These are phyloP conservation scores for Eucalyptus polybractea DNA, from an alignment of 345 rosid species.

Conservation along the genomic window DNA sequence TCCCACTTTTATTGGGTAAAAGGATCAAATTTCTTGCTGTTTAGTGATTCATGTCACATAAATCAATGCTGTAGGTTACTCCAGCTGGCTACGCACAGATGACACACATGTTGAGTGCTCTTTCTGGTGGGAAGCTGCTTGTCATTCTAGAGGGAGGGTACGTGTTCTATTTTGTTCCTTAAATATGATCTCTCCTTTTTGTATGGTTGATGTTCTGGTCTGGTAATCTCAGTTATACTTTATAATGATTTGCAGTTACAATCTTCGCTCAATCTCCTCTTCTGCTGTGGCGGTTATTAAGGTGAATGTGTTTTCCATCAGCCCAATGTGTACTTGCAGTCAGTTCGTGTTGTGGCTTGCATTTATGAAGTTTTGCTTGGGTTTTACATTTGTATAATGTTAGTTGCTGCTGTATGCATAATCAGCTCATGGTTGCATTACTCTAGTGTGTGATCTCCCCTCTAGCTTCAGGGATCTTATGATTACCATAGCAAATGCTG, in stretches of 20 bases:
- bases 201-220: neutral
- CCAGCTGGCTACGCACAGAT: slow-evolving; percentile 84
- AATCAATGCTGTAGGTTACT: slow-evolving; percentile 38
- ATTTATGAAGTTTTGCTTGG: neutral
- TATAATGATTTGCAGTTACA: slow-evolving; percentile 54
- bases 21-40: neutral
- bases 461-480: neutral
- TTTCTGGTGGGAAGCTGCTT: slow-evolving; percentile 76
- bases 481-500: neutral
- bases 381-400: neutral
- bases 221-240: neutral
- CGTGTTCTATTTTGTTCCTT: neutral
- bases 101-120: slow-evolving; percentile 59
- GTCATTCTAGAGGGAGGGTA: slow-evolving; percentile 99
- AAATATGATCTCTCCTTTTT: neutral
- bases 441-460: neutral
- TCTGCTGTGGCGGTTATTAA: slow-evolving; percentile 89
- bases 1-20: neutral
- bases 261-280: slow-evolving; percentile 92
- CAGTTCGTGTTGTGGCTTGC: neutral
- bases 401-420: neutral
- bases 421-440: neutral
- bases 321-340: neutral
- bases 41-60: neutral
- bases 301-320: slow-evolving; percentile 28